These are phyloP conservation scores for Setomelanomma holmii DNA, from an alignment of 2,329 filamentous ascomycete species.

Conservation along the genomic window DNA sequence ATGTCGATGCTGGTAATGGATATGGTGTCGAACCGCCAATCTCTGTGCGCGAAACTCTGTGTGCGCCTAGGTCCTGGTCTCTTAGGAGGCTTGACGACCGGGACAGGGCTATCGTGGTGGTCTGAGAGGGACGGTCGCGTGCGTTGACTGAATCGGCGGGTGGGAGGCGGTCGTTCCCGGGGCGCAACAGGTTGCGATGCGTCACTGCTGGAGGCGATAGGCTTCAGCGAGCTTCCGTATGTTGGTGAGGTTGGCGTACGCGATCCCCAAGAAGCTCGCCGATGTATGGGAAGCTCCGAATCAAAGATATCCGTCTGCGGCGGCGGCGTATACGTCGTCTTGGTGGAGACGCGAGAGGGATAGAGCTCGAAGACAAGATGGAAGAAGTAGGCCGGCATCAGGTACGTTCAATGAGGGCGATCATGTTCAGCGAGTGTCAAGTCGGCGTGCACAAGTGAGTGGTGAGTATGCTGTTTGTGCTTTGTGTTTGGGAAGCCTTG, in stretches of 20 bases:
- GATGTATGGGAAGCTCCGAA: constrained; percentile 52
- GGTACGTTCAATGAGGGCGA: constrained; percentile 6
- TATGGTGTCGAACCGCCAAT: constrained; percentile 85
- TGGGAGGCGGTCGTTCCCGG: constrained; percentile 24
- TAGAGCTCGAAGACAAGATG: constrained; percentile 68
- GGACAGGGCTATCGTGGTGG: constrained; percentile 45
- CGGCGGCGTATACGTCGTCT: constrained; percentile 49
- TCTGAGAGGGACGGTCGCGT: constrained; percentile 45
- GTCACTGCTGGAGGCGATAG: constrained; percentile 37
- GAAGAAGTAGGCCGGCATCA: constrained; percentile 70
- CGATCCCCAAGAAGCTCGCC: constrained; percentile 47
- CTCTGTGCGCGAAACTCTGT: constrained; percentile 53
- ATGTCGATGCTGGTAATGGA: constrained; percentile 84
- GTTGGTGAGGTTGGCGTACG: constrained; percentile 17
- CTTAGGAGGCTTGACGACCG: constrained; percentile 46
- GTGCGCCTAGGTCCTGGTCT: constrained; percentile 27
- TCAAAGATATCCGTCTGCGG: constrained; percentile 56
- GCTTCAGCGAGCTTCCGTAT: constrained; percentile 20
- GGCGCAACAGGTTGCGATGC: constrained; percentile 13
- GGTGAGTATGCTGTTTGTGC: constrained; percentile 1
- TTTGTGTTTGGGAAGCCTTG: constrained; percentile 1
- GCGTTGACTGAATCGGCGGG: constrained; percentile 42
- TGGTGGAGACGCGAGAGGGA: constrained; percentile 45
- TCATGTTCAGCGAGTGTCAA: constrained; percentile 21
- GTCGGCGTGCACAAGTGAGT: too few relatives aligned